Percentiles rank a stretch among this genome's conserved stretches.
phyloP scores from a whole-genome alignment of 495 filamentous ascomycete species.

The Hypoxylon trugodes region DNA sequence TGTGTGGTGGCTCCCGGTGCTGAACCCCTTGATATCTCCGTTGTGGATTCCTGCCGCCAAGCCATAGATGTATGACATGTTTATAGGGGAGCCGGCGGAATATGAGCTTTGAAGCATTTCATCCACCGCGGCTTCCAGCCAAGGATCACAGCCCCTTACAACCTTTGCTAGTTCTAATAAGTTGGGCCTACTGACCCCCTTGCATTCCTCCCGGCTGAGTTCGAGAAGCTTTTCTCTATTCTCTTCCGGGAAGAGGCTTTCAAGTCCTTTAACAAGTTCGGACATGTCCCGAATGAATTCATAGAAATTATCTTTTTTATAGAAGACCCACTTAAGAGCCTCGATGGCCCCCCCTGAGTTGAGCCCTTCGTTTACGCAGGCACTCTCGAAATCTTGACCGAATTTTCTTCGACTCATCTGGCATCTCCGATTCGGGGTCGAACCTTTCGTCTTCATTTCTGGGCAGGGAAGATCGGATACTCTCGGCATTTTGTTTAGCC shows the following conservation, averaged over 20 bases:
- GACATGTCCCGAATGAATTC: constrained; percentile 17
- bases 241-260: constrained; percentile 1
- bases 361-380: background rate
- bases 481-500: background rate
- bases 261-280: constrained; percentile 1
- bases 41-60: constrained; percentile 12
- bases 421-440: constrained; percentile 3
- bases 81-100: background rate
- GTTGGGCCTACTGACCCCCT: constrained; percentile 14
- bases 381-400: background rate
- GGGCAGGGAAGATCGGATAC: background rate
- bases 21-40: constrained; percentile 18
- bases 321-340: constrained; percentile 19
- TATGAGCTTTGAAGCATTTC: background rate
- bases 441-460: background rate
- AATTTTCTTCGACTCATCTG: constrained; percentile 7
- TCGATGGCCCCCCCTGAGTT: background rate
- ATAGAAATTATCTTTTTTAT: constrained; percentile 15
- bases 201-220: constrained; percentile 16
- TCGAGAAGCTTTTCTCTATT: background rate
- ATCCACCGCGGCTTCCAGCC: constrained; percentile 14
- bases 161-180: constrained; percentile 9
- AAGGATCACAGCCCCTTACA: constrained; percentile 12
- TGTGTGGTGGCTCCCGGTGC: no score
- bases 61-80: constrained; percentile 12